These are phyloP conservation scores for Leccinum griseonigrum DNA, from an alignment of 1,284 basidiomycete genomes.

Conservation along the genomic window DNA sequence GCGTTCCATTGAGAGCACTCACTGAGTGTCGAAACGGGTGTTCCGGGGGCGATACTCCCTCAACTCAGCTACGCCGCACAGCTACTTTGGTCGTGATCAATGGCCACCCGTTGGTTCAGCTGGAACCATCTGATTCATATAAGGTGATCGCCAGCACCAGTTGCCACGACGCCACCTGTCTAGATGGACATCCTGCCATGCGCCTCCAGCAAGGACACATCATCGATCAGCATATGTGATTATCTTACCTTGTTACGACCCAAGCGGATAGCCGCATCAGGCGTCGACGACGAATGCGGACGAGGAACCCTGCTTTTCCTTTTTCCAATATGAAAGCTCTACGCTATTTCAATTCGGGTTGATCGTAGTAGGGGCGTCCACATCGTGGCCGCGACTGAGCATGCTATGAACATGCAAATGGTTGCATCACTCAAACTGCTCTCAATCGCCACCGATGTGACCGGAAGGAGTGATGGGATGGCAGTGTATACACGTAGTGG, in stretches of 20 bases:
- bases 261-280: conserved; percentile 7
- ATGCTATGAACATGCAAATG: conserved; percentile 1
- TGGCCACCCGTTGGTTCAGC: conserved; percentile 2
- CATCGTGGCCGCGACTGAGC: conserved; percentile 15
- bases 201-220: conserved; percentile 20
- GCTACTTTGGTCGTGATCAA: neutral
- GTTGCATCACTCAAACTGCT: neutral
- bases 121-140: conserved; percentile 20
- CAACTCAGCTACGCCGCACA: conserved; percentile 17
- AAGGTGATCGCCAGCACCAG: conserved; percentile 19
- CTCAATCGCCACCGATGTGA: conserved; percentile 2
- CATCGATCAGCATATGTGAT: conserved; percentile 15
- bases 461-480: conserved; percentile 12
- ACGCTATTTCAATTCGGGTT: conserved; percentile 11
- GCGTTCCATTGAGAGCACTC: neutral
- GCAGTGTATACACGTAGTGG: conserved; percentile 23
- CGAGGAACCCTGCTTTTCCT: conserved; percentile 7
- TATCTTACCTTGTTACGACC: conserved; percentile 16
- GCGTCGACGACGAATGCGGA: conserved; percentile 14
- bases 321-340: conserved; percentile 6
- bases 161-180: conserved; percentile 21
- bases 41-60: conserved; percentile 11
- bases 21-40: conserved; percentile 5
- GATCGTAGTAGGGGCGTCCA: neutral
- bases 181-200: conserved; percentile 17